These are phyloP conservation scores for Clonostachys rhizophaga DNA, from an alignment of 2,329 filamentous ascomycete genomes.

Conservation along the genomic window DNA sequence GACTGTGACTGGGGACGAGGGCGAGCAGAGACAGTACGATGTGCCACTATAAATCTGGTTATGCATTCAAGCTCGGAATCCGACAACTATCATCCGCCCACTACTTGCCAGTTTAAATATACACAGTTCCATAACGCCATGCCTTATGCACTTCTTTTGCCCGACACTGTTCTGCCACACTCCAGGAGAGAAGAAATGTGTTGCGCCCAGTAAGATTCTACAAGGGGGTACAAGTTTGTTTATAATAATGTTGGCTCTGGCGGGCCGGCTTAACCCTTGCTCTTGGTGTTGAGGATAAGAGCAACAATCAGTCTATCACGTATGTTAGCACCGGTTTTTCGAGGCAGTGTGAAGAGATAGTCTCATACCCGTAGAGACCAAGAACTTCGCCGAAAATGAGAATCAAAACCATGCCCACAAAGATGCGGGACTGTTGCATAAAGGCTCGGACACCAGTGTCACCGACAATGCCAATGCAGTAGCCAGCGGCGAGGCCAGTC, in stretches of 20 bases:
- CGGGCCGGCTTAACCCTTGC: constrained; percentile 45
- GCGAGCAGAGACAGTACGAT: too few relatives aligned
- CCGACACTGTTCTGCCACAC: constrained; percentile 12
- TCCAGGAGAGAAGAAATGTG: background rate
- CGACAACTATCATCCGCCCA: constrained; percentile 14
- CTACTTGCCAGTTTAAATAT: constrained; percentile 22
- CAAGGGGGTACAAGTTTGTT: background rate
- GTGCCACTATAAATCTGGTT: background rate
- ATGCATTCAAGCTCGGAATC: constrained; percentile 10
- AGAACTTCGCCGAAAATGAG: constrained; percentile 98
- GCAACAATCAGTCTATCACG: constrained; percentile 76
- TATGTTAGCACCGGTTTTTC: background rate
- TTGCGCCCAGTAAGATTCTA: too few relatives aligned
- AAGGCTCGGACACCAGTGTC: constrained; percentile 92
- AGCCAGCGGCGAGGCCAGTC: constrained; percentile 89
- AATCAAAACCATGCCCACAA: constrained; percentile 98
- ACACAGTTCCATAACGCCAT: constrained; percentile 30
- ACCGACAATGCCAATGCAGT: constrained; percentile 93
- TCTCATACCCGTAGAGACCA: constrained; percentile 85
- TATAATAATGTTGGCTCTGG: background rate
- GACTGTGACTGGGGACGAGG: too few relatives aligned
- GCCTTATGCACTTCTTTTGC: constrained; percentile 24
- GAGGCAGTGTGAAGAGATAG: background rate
- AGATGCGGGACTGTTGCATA: constrained; percentile 94
- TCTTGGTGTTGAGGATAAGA: constrained; percentile 88